These are phyloP conservation scores for Claviceps quebecensis DNA, from an alignment of 2,329 filamentous ascomycete species.

Conservation along the genomic window DNA sequence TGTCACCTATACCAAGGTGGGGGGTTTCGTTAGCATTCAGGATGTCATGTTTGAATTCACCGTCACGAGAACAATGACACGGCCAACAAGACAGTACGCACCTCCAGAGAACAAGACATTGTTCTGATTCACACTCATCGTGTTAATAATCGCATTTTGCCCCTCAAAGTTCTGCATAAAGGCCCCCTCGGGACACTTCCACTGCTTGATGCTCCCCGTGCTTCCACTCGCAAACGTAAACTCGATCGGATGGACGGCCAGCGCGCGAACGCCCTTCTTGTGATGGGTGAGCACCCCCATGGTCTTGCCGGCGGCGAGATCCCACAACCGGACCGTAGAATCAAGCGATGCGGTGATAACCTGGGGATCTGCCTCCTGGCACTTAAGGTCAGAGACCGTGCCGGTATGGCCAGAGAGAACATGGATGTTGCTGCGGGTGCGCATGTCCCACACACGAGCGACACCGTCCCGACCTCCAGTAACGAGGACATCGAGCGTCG, in stretches of 20 bases:
- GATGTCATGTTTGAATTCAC: neutral
- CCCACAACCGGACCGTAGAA: slow-evolving; percentile 83
- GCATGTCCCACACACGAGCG: slow-evolving; percentile 96
- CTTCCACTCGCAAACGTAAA: slow-evolving; percentile 94
- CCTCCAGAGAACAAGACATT: slow-evolving; percentile 88
- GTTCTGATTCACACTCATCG: slow-evolving; percentile 81
- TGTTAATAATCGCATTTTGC: slow-evolving; percentile 94
- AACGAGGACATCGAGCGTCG: slow-evolving; percentile 84
- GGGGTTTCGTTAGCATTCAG: neutral
- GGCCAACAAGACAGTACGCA: slow-evolving; percentile 11
- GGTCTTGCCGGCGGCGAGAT: slow-evolving; percentile 87
- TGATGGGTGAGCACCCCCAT: slow-evolving; percentile 95
- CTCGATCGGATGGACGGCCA: slow-evolving; percentile 76
- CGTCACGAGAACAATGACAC: neutral
- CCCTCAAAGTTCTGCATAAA: slow-evolving; percentile 99
- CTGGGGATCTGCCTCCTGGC: slow-evolving; percentile 92
- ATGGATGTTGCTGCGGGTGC: slow-evolving; percentile 88
- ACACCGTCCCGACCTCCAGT: slow-evolving; percentile 92
- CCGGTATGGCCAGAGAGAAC: slow-evolving; percentile 82
- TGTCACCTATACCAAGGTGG: slow-evolving; percentile 44
- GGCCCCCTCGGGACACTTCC: slow-evolving; percentile 94
- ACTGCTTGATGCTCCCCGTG: slow-evolving; percentile 93
- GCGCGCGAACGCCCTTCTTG: slow-evolving; percentile 86
- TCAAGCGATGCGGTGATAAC: slow-evolving; percentile 90
- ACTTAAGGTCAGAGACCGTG: slow-evolving; percentile 78